Base-by-base conservation (phyloP, 163 green algal genomes). In the Scenedesmus sp. region DNA sequence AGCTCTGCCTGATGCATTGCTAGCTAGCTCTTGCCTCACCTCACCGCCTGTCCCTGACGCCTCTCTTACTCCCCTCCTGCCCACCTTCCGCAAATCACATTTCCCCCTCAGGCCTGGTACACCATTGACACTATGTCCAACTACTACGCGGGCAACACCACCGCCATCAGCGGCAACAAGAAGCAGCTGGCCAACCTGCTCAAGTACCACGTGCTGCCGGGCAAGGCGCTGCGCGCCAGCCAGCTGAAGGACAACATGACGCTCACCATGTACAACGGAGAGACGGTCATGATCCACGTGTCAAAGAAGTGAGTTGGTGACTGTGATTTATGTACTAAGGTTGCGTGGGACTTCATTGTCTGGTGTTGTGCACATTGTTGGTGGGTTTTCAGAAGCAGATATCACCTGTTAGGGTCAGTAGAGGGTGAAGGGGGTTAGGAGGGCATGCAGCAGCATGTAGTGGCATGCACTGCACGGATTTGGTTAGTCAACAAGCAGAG, bases 211-310 rank as follows among this genome's bases (percentile, higher is more conserved):
- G 55, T 91, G 56, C 26, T 91, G 55, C 74, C 73, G 10, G 73
- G 66, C 56, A 73, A 60, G 26, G 87, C 87, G 7, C 20, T 91
- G 18, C 56, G 87, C 1, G 87, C 87, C 7, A 64, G 87, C 56
- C 74, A 86, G 74, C 74, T 91, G 7, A 91, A 81, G n/a, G 67
- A 86, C 54, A 91, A 91, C n/a, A 86, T 77, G 87, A 86, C n/a
- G 10, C 56, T 91, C 6, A 86, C 15, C 1, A 91, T 91, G 87
- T 52, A 18, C 20, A 91, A 91, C 60, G 87, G 87, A 34, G 87
- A 91, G 74, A 91, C 74, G 0, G 74, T 84, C 0, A 76, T 62
- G 74, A 62, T 91, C 55, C 87, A 81, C 56, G 74, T 91, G 0
- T 74, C 87, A 52, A 46, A 91, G 15, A 91, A 91, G 87, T 91